These are phyloP conservation scores for Beta vulgaris DNA, from an alignment of 148 eudicot species.

Conservation along the genomic window DNA sequence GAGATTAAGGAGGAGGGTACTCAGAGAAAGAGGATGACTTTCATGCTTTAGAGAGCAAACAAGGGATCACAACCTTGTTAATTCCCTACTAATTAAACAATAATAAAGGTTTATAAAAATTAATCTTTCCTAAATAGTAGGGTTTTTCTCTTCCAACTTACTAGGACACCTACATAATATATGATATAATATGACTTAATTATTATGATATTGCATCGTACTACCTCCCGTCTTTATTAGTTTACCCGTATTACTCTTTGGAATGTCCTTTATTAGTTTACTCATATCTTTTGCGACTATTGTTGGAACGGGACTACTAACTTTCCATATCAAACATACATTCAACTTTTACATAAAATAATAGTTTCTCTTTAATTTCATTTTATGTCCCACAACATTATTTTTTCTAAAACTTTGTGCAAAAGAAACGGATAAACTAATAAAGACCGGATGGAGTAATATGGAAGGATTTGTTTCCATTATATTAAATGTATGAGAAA, in stretches of 20 bases:
- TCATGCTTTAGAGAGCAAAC: constrained; percentile 31
- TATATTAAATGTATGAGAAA: neutral
- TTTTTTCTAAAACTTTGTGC: too few species aligned
- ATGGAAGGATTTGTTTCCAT: constrained; percentile 5
- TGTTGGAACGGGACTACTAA: too few species aligned
- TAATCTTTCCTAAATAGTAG: constrained; percentile 17
- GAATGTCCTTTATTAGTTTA: too few species aligned
- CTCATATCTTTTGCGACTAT: too few species aligned
- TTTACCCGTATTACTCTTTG: too few species aligned
- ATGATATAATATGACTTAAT: neutral
- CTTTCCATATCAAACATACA: too few species aligned
- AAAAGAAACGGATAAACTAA: too few species aligned
- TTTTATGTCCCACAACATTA: too few species aligned
- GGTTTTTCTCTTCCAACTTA: neutral
- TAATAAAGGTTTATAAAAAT: neutral
- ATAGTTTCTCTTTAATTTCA: too few species aligned
- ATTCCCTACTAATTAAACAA: constrained; percentile 15
- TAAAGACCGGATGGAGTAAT: too few species aligned
- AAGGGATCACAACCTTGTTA: constrained; percentile 25
- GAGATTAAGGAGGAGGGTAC: constrained; percentile 21
- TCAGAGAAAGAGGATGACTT: constrained; percentile 33
- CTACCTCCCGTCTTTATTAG: too few species aligned
- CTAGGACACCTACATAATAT: neutral
- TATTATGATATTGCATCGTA: neutral
- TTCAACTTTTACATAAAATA: too few species aligned